Conservation (phyloP, 306 rosid genomes). For the Prunus mongolica region DNA sequence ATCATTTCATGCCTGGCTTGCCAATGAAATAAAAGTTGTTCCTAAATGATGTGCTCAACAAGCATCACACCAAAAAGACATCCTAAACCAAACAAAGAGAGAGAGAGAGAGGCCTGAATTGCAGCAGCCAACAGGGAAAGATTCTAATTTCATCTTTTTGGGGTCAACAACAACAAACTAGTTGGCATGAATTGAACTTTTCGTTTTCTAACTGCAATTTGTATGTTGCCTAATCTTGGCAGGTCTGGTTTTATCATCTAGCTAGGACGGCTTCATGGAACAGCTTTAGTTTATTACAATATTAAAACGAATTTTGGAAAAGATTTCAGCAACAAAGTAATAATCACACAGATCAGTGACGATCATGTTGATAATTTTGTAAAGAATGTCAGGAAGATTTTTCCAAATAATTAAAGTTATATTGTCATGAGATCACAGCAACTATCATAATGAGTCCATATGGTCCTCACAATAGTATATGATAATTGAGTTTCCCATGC, state of each 20-base stretch:
- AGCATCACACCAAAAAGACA: not conserved
- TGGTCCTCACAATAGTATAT: conserved; percentile 22
- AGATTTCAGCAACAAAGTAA: conserved; percentile 1
- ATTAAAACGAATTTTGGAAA: not conserved
- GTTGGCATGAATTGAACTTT: conserved; percentile 2
- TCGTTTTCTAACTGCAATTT: not conserved
- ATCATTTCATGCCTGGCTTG: not conserved
- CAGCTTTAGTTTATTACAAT: not conserved
- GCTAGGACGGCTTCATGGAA: conserved; percentile 8
- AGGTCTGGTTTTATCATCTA: not conserved
- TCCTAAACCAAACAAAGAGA: not conserved
- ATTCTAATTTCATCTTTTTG: conserved; percentile 1
- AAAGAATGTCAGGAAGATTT: conserved; percentile 8
- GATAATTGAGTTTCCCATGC: conserved; percentile 27
- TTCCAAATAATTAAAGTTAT: not conserved
- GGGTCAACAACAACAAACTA: not conserved
- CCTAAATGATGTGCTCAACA: not conserved
- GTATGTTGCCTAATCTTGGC: conserved; percentile 9
- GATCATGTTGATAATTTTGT: conserved; percentile 5
- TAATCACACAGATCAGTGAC: conserved; percentile 1
- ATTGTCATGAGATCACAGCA: conserved; percentile 7
- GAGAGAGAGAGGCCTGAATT: not conserved
- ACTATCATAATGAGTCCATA: conserved; percentile 39
- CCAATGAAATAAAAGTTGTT: not conserved
- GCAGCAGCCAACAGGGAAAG: not conserved